phyloP scores from a whole-genome alignment of 257 asterid species.

The Scutellaria galericulata region DNA sequence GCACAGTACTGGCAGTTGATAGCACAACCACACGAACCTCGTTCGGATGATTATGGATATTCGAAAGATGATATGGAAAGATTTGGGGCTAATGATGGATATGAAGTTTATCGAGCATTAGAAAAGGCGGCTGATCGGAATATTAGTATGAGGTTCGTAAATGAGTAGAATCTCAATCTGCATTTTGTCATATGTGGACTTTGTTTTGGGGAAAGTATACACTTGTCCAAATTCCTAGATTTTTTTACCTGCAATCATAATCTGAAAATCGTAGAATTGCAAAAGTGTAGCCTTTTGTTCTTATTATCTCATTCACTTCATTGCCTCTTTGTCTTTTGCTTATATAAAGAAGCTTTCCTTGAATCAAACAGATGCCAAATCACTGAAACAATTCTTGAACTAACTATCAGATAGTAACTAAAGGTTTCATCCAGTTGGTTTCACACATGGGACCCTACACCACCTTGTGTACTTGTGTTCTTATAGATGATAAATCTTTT shows the following conservation, averaged over 20 bases:
- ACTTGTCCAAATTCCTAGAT: too few species aligned
- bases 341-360: too few species aligned
- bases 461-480: background rate
- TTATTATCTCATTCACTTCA: too few species aligned
- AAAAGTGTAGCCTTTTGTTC: too few species aligned
- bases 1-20: conserved; percentile 87
- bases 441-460: too few species aligned
- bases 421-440: too few species aligned
- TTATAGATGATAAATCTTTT: background rate
- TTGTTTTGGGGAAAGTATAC: background rate
- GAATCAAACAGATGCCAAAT: too few species aligned
- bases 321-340: too few species aligned
- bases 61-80: conserved; percentile 68
- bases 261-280: too few species aligned
- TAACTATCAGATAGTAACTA: too few species aligned
- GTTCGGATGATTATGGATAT: conserved; percentile 82
- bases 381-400: too few species aligned
- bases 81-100: conserved; percentile 78
- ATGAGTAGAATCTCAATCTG: background rate
- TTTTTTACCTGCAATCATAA: too few species aligned
- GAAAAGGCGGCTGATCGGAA: conserved; percentile 74
- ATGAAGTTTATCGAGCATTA: conserved; percentile 57
- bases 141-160: conserved; percentile 58
- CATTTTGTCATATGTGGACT: background rate
- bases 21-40: conserved; percentile 72